A percentile compares a stretch with the other conserved stretches of the same genome.
Conservation (phyloP, 495 filamentous ascomycete species). For the Penicillium canescens region DNA sequence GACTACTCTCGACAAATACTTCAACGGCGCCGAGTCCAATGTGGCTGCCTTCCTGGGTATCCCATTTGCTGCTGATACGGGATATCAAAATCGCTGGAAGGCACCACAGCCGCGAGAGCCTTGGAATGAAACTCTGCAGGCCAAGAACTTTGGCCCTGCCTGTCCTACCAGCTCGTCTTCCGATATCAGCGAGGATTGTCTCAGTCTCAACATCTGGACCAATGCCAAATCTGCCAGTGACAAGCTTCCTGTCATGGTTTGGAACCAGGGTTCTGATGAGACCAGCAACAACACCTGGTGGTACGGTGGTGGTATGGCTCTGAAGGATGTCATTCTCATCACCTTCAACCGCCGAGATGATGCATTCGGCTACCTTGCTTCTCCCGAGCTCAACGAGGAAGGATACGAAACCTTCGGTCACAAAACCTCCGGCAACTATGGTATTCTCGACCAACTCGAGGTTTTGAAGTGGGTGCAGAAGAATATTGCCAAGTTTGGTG, state of each 20-base stretch:
- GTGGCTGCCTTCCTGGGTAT: slow-evolving; percentile 38
- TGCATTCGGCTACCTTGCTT: slow-evolving; percentile 66
- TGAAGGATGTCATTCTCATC: slow-evolving; percentile 57
- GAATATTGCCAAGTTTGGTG: slow-evolving; percentile 59
- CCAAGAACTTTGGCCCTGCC: slow-evolving; percentile 19
- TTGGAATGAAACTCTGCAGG: slow-evolving; percentile 28
- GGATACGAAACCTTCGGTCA: slow-evolving; percentile 25
- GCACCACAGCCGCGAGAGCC: slow-evolving; percentile 23
- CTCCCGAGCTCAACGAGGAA: slow-evolving; percentile 49
- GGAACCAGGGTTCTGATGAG: slow-evolving; percentile 32
- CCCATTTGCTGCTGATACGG: slow-evolving; percentile 30
- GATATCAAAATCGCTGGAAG: slow-evolving; percentile 32
- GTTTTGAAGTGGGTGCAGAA: slow-evolving; percentile 54
- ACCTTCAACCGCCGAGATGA: slow-evolving; percentile 74
- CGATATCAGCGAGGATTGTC: slow-evolving; percentile 30
- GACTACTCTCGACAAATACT: slow-evolving; percentile 26
- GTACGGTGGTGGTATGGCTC: slow-evolving; percentile 30
- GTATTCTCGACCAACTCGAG: slow-evolving; percentile 22
- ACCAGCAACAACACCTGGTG: slow-evolving; percentile 23
- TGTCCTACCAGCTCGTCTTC: slow-evolving; percentile 17
- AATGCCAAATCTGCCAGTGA: slow-evolving; percentile 21
- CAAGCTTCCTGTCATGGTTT: slow-evolving; percentile 31
- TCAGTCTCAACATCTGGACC: slow-evolving; percentile 33
- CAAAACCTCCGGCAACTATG: slow-evolving; percentile 47
- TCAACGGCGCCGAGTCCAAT: slow-evolving; percentile 47